Evolutionary conservation across 202 grass and related monocot species (phyloP).

Genomic region (Eragrostis tef): DNA sequence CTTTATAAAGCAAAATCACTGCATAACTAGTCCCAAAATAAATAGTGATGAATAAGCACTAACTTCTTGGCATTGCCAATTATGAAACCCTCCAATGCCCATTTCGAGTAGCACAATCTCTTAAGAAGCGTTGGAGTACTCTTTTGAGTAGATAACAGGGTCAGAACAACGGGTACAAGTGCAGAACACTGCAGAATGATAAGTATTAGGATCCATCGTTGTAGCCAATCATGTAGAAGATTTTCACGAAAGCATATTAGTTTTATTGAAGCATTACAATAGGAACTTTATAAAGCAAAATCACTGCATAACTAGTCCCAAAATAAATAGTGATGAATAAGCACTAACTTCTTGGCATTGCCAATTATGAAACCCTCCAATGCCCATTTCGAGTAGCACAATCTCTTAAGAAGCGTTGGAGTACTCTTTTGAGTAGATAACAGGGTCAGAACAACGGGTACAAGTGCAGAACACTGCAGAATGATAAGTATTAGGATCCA

Average conservation of each 20-base stretch:
- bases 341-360: slow-evolving; percentile 70
- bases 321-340: slow-evolving; percentile 3
- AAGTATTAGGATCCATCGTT: slow-evolving; percentile 14
- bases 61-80: slow-evolving; percentile 87
- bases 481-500: slow-evolving; percentile 26
- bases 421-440: slow-evolving; percentile 71
- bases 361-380: slow-evolving; percentile 88
- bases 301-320: neutral
- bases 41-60: neutral
- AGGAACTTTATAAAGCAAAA: neutral
- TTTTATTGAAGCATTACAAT: neutral
- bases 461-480: slow-evolving; percentile 80
- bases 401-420: slow-evolving; percentile 57
- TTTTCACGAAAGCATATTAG: no score
- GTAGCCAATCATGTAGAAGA: slow-evolving; percentile 23
- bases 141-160: slow-evolving; percentile 75
- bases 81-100: slow-evolving; percentile 87
- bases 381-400: slow-evolving; percentile 96
- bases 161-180: slow-evolving; percentile 80
- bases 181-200: slow-evolving; percentile 76
- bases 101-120: slow-evolving; percentile 86
- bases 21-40: neutral
- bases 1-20: neutral
- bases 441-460: slow-evolving; percentile 86
- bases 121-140: slow-evolving; percentile 60